Base-by-base conservation (phyloP, 2,329 filamentous ascomycete species). In the Epichloe sibirici region DNA sequence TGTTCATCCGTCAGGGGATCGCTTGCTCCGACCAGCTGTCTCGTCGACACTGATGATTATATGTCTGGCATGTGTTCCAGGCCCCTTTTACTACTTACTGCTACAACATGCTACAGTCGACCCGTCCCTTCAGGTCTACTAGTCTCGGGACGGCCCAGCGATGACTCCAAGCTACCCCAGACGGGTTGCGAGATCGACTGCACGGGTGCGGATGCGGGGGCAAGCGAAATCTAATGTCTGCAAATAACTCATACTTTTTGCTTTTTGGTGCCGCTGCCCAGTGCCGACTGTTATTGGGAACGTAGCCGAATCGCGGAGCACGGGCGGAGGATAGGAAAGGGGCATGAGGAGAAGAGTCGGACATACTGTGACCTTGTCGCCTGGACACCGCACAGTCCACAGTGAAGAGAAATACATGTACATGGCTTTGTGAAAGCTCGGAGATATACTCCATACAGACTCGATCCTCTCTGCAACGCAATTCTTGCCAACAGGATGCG, bases 121-220 rank as follows among this genome's bases (percentile, higher is more conserved):
- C 2, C 37, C 15, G 37, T 38, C 34, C 12, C 17, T 49, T 31
- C n/a, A 9, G 37, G 40, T 45, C 38, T 42, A 8, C 44, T 45
- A 12, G 13, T 43, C 48, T n/a, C 50, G 50, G 50, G 17, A 35
- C 50, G 45, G 44, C 44, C 45, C 50, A 42, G 35, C 45, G 34
- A 43, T 42, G 37, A 37, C n/a, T 17, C n/a, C 25, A 42, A 37
- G 23, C 45, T 52, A 44, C 35, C 28, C 25, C 15, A 38, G 50
- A 42, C 40, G 21, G 28, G 40, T 15, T 17, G 8, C 45, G 39
- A 44, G 51, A 47, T 28, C 13, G 39, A 45, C 45, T 44, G n/a
- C 12, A 42, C 25, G 37, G 34, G 17, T 35, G 34, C 46, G 28
- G n/a, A 5, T 35, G 17, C 15, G 35, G 44, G 44, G 50, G 44